Evolutionary conservation across 1,139 yeast genomes (phyloP), one percentile per base, ranked within the genome.

Genomic region (Nakaseomyces glabratus): DNA sequence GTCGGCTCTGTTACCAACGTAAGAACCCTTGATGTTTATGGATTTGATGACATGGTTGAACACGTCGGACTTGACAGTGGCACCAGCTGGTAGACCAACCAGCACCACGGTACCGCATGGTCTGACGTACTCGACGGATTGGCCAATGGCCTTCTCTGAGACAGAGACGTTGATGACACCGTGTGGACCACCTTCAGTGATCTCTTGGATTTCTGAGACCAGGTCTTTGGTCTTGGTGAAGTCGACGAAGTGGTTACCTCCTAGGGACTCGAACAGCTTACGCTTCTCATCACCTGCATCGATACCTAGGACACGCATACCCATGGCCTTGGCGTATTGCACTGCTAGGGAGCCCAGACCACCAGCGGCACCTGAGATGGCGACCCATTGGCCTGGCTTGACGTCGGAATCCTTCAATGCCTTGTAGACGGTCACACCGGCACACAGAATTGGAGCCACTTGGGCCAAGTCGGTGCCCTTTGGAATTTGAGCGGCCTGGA

Each of bases 1-100:
- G 58, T 79, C 86, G 44, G 81, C 82, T 66, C 88, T 73, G 72
- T 78, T 78, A 55, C 88, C 88, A 40, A 79, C 86, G 52, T 78
- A 78, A 33, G 86, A 78, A 52, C 86, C 88, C 54, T 63, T 71
- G 50, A 79, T 73, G 49, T 65, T 65, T 45, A 77, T 66, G 31
- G 82, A 72, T 58, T 70, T 77, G 41, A 76, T 70, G 38, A 79
- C 86, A 36, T 79, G 71, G 26, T 68, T 67, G 57, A 79, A 78
- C 36, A 79, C 79, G 36, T 75, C 70, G 18, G 82, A 71, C 46
- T 65, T 63, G 48, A 77, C 75, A 48, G 72, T 69, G 33, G 86
- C 82, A 50, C 73, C 72, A 19, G 82, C 82, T 57, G 86, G 86
- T 57, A 78, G 65, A 52, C 85, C 85, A 40, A 78, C 85, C 46